phyloP scores from a whole-genome alignment of 2,329 filamentous ascomycete genomes.

The Penicillium sclerotigenum region DNA sequence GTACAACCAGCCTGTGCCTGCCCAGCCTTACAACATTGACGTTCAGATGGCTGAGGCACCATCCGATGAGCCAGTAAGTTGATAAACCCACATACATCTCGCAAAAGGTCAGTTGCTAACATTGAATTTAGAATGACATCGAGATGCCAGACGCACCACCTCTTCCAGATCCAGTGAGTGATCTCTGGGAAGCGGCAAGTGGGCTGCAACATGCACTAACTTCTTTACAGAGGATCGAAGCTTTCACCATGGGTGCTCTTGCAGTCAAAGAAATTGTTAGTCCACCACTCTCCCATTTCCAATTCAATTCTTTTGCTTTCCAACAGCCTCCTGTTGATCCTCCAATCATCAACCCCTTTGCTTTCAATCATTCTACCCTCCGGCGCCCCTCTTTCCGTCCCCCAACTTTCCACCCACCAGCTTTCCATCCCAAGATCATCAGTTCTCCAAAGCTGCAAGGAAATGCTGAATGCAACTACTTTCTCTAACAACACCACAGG shows the following conservation, averaged over 20 bases:
- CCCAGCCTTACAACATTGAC: background rate
- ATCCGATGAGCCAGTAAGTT: conserved; percentile 1
- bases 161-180: conserved; percentile 1
- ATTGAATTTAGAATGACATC: conserved; percentile 1
- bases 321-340: background rate
- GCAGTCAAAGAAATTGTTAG: conserved; percentile 1
- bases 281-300: background rate
- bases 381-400: background rate
- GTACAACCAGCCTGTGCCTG: background rate
- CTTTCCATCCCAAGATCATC: background rate
- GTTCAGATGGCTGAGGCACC: background rate
- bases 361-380: background rate
- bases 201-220: background rate
- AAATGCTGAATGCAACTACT: background rate
- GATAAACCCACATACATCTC: background rate
- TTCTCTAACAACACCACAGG: background rate
- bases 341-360: background rate
- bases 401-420: background rate
- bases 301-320: background rate
- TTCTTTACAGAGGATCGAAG: background rate
- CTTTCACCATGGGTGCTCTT: background rate
- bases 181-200: background rate
- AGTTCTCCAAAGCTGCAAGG: background rate
- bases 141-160: conserved; percentile 22
- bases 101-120: background rate